These are phyloP conservation scores for Eutypella sp. DNA, from an alignment of 2,329 filamentous ascomycete genomes.

Conservation along the genomic window DNA sequence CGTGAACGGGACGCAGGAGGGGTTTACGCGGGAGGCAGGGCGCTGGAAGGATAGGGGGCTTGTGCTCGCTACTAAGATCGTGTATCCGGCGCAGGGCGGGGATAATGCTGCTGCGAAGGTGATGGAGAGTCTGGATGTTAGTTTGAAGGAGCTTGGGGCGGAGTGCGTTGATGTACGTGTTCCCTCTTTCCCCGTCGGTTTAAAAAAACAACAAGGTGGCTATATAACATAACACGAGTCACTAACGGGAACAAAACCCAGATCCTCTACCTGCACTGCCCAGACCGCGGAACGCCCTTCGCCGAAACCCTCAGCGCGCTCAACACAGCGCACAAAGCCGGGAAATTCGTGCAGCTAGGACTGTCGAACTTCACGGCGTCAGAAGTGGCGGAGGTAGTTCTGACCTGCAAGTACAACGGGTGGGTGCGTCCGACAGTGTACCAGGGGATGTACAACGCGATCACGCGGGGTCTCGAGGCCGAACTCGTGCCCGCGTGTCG, in stretches of 20 bases:
- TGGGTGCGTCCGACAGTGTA: conserved; percentile 84
- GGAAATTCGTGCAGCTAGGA: conserved; percentile 77
- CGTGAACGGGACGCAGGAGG: conserved; percentile 68
- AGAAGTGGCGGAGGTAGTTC: conserved; percentile 80
- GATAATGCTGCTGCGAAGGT: conserved; percentile 60
- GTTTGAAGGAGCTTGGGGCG: conserved; percentile 66
- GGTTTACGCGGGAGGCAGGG: conserved; percentile 67
- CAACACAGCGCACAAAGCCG: conserved; percentile 77
- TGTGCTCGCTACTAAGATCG: conserved; percentile 70
- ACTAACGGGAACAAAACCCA: conserved; percentile 9
- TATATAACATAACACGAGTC: conserved; percentile 1
- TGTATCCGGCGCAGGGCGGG: conserved; percentile 57
- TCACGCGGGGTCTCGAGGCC: conserved; percentile 68
- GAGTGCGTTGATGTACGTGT: conserved; percentile 62
- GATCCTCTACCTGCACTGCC: conserved; percentile 72
- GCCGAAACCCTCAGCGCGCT: conserved; percentile 73
- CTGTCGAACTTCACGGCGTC: conserved; percentile 82
- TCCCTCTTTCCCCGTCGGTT: not conserved
- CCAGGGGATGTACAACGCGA: conserved; percentile 83
- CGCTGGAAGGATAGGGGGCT: conserved; percentile 76
- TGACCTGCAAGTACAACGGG: conserved; percentile 70
- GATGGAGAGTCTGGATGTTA: conserved; percentile 60
- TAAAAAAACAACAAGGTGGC: too few species aligned
- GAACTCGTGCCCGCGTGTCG: conserved; percentile 71
- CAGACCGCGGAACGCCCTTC: conserved; percentile 66